phyloP scores from a whole-genome alignment of 352 stramenopile genomes.

The Pythium rishiriense region DNA sequence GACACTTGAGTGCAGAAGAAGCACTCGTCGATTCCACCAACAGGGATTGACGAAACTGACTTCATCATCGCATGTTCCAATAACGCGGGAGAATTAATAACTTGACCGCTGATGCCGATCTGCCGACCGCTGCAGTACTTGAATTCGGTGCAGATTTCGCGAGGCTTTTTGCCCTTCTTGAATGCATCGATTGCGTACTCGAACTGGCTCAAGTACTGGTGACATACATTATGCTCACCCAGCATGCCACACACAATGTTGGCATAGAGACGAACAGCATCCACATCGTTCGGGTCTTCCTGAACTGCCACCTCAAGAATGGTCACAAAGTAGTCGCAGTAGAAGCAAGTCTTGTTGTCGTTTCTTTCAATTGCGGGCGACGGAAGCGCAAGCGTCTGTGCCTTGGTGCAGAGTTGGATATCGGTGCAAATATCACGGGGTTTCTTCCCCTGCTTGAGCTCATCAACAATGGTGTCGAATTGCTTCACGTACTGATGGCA shows the following conservation, averaged over 20 bases:
- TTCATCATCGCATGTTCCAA: constrained; percentile 17
- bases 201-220: constrained; percentile 69
- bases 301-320: constrained; percentile 60
- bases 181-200: constrained; percentile 66
- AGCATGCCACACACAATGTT: constrained; percentile 81
- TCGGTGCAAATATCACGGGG: constrained; percentile 55
- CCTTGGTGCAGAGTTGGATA: constrained; percentile 48
- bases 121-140: constrained; percentile 52
- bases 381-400: constrained; percentile 2
- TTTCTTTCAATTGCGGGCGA: background rate
- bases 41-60: constrained; percentile 1
- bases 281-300: constrained; percentile 56
- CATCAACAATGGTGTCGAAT: constrained; percentile 63
- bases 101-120: background rate
- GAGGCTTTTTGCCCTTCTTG: constrained; percentile 62
- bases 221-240: constrained; percentile 56
- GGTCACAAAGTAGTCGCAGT: constrained; percentile 66
- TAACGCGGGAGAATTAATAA: constrained; percentile 10
- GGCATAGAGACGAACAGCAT: constrained; percentile 58
- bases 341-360: constrained; percentile 47
- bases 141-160: constrained; percentile 55
- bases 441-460: constrained; percentile 58
- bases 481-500: constrained; percentile 73
- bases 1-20: constrained; percentile 77
- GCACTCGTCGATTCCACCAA: constrained; percentile 29